A percentile compares a stretch with the other conserved stretches of the same genome.
Conservation (phyloP, 2,329 filamentous ascomycete species). For the Trichoderma gracile region DNA sequence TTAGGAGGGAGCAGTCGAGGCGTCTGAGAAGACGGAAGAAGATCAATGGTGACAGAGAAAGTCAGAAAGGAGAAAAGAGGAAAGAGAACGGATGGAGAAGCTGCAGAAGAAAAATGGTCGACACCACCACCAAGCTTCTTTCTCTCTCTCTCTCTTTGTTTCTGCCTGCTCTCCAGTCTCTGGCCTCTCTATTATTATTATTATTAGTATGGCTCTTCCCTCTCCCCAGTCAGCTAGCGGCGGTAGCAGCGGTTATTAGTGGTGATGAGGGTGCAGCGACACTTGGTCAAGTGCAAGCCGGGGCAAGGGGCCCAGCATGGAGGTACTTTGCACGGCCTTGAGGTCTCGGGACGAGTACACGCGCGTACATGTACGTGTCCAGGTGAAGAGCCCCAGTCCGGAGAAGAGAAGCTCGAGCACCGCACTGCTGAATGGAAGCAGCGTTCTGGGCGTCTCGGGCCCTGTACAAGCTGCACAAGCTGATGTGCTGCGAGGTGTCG, state of each 20-base stretch:
- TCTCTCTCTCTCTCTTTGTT: background rate
- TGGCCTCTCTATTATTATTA: background rate
- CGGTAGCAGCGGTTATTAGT: constrained; percentile 26
- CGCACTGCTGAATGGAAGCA: background rate
- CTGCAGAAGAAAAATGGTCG: background rate
- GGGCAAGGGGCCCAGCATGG: background rate
- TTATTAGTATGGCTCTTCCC: background rate
- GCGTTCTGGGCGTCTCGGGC: background rate
- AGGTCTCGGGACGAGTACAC: background rate
- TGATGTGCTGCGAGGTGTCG: too few relatives aligned
- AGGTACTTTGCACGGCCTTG: too few relatives aligned
- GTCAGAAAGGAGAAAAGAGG: background rate
- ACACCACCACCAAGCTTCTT: constrained; percentile 3
- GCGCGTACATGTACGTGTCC: background rate
- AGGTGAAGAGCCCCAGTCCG: too few relatives aligned
- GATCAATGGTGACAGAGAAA: background rate
- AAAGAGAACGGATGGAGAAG: background rate
- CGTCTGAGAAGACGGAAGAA: background rate
- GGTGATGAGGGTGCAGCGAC: constrained; percentile 11
- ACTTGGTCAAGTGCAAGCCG: constrained; percentile 14
- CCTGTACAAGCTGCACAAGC: background rate
- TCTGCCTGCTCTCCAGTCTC: background rate
- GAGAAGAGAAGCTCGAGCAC: too few relatives aligned
- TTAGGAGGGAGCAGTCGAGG: background rate
- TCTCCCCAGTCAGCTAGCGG: constrained; percentile 16